Percentiles rank a stretch among this genome's conserved stretches.
phyloP scores from a whole-genome alignment of 192 early-diverging fungal species.

The Haplosporangium gracile region DNA sequence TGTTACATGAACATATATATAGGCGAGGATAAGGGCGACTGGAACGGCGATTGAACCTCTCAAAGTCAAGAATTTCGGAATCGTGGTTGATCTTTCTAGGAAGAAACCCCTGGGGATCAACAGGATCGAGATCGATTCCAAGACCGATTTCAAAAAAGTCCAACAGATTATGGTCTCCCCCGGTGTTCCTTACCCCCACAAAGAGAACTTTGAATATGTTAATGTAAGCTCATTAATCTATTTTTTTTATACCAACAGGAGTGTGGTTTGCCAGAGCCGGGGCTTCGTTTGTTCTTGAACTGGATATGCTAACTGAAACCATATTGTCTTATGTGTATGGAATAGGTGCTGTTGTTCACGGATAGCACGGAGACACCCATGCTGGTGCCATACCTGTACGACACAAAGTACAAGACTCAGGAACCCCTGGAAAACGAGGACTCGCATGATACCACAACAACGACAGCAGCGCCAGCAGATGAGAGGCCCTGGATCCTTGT shows the following conservation, averaged over 20 bases:
- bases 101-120: conserved; percentile 61
- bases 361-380: conserved; percentile 58
- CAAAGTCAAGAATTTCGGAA: conserved; percentile 61
- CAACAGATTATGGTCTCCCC: conserved; percentile 71
- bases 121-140: conserved; percentile 60
- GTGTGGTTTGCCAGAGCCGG: too few relatives aligned
- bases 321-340: too few relatives aligned
- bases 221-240: conserved; percentile 54
- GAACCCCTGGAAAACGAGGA: conserved; percentile 51
- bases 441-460: not conserved
- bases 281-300: not conserved
- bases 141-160: conserved; percentile 57
- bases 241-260: not conserved
- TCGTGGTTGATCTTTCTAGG: conserved; percentile 57
- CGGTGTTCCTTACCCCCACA: conserved; percentile 61
- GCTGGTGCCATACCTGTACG: conserved; percentile 67
- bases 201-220: conserved; percentile 63
- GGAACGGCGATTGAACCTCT: conserved; percentile 39
- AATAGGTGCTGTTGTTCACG: conserved; percentile 60
- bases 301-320: too few relatives aligned
- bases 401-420: conserved; percentile 57
- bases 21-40: conserved; percentile 52
- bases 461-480: conserved; percentile 2
- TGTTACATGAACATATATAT: not conserved
- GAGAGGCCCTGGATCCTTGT: conserved; percentile 58